Conservation (phyloP, 257 asterid species). For the Paraleonurus japonicus region DNA sequence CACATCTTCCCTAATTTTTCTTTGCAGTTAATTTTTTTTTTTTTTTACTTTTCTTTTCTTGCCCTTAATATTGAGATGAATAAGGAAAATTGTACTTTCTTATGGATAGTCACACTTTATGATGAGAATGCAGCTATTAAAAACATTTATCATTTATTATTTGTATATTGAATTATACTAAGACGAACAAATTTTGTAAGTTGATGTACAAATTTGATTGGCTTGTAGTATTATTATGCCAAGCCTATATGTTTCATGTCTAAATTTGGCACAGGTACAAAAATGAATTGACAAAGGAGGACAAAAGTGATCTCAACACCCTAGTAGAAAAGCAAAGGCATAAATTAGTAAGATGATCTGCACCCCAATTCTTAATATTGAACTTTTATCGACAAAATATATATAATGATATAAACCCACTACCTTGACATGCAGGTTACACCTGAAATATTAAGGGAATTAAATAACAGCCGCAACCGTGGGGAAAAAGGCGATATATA, state of each 20-base stretch:
- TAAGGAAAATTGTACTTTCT: background rate
- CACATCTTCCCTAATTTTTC: background rate
- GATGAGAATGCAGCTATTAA: background rate
- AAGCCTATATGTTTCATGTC: background rate
- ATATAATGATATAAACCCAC: background rate
- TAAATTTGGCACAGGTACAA: conserved; percentile 58
- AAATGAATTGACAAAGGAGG: conserved; percentile 80
- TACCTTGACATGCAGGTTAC: conserved; percentile 62
- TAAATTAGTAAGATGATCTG: conserved; percentile 56
- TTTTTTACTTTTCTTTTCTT: background rate
- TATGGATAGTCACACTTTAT: background rate
- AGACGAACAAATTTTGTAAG: background rate
- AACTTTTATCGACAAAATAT: background rate
- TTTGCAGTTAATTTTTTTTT: background rate
- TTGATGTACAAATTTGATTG: background rate
- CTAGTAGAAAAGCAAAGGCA: conserved; percentile 78
- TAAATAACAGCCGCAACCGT: conserved; percentile 83
- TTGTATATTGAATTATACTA: background rate
- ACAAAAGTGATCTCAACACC: conserved; percentile 56
- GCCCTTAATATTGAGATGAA: background rate
- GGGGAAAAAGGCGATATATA: conserved; percentile 86
- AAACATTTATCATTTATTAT: background rate
- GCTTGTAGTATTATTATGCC: background rate
- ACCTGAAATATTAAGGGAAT: conserved; percentile 86
- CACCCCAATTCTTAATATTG: conserved; percentile 6